phyloP scores from a whole-genome alignment of 805 yeast species.

The Metschnikowia aberdeeniae region DNA sequence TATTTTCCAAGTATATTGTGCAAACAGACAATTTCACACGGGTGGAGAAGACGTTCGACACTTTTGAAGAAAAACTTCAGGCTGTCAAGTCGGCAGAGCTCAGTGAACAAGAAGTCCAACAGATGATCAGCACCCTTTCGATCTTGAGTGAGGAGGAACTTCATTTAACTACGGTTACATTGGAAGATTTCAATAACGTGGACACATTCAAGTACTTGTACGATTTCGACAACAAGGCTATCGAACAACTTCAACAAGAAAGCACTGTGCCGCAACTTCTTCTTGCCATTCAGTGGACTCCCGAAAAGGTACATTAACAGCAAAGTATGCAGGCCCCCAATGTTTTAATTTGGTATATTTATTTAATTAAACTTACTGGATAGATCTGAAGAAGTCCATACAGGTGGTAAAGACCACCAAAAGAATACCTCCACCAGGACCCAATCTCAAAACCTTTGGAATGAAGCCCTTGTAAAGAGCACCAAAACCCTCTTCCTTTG shows the following conservation, averaged over 20 bases:
- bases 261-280: background rate
- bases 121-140: conserved; percentile 10
- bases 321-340: too few species aligned
- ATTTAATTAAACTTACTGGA: conserved; percentile 23
- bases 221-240: background rate
- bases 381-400: conserved; percentile 87
- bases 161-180: conserved; percentile 4
- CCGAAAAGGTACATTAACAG: background rate
- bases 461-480: conserved; percentile 95
- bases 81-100: conserved; percentile 15
- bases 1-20: conserved; percentile 16
- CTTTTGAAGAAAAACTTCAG: conserved; percentile 18
- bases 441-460: conserved; percentile 95
- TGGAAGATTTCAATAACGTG: conserved; percentile 15
- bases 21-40: conserved; percentile 12
- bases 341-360: background rate
- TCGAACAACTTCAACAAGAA: background rate
- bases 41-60: conserved; percentile 11
- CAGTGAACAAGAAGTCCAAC: conserved; percentile 11
- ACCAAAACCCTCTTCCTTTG: conserved; percentile 84
- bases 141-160: conserved; percentile 7
- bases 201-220: conserved; percentile 20
- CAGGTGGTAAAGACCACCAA: conserved; percentile 93
- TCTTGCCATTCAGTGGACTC: background rate
- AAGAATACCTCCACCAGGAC: conserved; percentile 99